Evolutionary conservation across 345 rosid species (phyloP).

Genomic region (Carallia pectinifolia): DNA sequence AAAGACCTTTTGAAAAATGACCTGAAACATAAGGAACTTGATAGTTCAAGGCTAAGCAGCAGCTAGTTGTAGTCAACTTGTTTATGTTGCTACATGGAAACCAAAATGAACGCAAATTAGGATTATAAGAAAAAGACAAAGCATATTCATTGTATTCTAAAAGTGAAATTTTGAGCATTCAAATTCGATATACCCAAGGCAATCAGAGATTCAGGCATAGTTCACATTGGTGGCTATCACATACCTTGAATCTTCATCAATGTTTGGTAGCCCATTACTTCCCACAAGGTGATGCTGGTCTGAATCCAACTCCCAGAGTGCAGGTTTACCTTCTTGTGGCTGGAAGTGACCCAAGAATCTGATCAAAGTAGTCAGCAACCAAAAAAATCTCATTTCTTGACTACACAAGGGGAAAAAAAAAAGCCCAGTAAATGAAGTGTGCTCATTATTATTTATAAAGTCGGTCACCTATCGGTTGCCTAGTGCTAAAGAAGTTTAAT

Average conservation of each 20-base stretch:
- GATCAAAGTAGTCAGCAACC: not conserved
- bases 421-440: not conserved
- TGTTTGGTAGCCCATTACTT: not conserved
- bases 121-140: too few species aligned
- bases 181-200: too few species aligned
- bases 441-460: too few species aligned
- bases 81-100: not conserved
- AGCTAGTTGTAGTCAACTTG: not conserved
- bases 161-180: too few species aligned
- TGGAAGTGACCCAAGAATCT: slow-evolving; percentile 94
- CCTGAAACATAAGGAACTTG: slow-evolving; percentile 42
- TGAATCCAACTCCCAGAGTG: slow-evolving; percentile 79
- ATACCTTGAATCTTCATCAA: not conserved
- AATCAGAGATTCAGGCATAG: too few species aligned
- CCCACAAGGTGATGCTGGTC: slow-evolving; percentile 49
- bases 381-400: not conserved
- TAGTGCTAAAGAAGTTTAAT: too few species aligned
- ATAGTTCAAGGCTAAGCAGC: slow-evolving; percentile 12
- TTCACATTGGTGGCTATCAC: not conserved
- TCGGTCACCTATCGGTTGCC: too few species aligned
- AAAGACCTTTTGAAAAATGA: slow-evolving; percentile 74
- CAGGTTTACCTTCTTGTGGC: slow-evolving; percentile 73
- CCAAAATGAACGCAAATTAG: too few species aligned
- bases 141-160: too few species aligned
- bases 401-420: not conserved